A percentile compares a stretch with the other conserved stretches of the same genome.
Evolutionary conservation across 2,329 filamentous ascomycete species (phyloP).

Genomic region (Tolypocladium amazonense): DNA sequence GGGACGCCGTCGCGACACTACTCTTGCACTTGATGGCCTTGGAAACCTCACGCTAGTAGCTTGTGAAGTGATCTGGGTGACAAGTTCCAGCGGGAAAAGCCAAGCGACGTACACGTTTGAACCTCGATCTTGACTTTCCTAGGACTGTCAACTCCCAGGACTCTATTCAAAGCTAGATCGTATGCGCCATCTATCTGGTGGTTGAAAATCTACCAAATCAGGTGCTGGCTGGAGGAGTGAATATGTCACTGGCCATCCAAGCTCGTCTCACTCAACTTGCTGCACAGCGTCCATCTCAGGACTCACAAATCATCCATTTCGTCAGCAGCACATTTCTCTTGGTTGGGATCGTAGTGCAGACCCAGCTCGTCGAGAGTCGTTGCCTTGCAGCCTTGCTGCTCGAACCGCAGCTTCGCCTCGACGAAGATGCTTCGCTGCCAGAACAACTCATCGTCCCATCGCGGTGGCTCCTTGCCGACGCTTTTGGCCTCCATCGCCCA

Average conservation of each 20-base stretch:
- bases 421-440: conserved; percentile 63
- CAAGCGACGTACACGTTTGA: no score
- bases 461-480: conserved; percentile 55
- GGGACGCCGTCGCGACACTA: not conserved
- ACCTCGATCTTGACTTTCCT: no score
- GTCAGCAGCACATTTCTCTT: not conserved
- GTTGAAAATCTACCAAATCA: not conserved
- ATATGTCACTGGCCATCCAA: not conserved
- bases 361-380: conserved; percentile 63
- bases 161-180: not conserved
- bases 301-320: not conserved
- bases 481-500: conserved; percentile 44
- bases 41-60: no score
- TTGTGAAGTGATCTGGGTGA: no score
- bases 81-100: no score
- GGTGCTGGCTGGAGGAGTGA: not conserved
- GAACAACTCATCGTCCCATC: conserved; percentile 59
- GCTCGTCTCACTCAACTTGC: not conserved
- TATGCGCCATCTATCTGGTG: not conserved
- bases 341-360: conserved; percentile 39
- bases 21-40: not conserved
- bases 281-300: not conserved
- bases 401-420: conserved; percentile 63
- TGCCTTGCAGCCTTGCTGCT: conserved; percentile 52
- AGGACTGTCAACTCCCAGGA: no score